Evolutionary conservation across 495 filamentous ascomycete species (phyloP).

Genomic region (Neurospora terricola): DNA sequence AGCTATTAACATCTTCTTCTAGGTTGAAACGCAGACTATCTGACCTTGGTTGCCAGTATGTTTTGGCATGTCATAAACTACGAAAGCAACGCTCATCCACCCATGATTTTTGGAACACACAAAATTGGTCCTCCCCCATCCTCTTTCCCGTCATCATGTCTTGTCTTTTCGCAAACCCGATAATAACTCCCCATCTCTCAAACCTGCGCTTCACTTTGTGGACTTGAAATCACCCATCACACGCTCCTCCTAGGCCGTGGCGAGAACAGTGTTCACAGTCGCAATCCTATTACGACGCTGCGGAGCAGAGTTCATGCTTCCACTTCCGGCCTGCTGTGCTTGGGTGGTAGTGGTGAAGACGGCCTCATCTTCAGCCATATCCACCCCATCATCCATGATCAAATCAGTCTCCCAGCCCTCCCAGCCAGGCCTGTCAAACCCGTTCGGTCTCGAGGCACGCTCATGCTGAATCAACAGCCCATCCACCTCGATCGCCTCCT

Average conservation of each 20-base stretch:
- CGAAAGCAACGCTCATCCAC: background rate
- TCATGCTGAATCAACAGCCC: constrained; percentile 44
- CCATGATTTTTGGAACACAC: background rate
- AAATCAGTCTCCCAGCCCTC: constrained; percentile 38
- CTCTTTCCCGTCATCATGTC: background rate
- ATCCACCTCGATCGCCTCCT: constrained; percentile 40
- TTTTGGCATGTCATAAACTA: background rate
- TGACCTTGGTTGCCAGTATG: background rate
- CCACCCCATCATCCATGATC: background rate
- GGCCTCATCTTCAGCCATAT: constrained; percentile 8
- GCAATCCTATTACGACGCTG: background rate
- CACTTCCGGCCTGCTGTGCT: background rate
- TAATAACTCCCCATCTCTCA: background rate
- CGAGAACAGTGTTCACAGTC: background rate
- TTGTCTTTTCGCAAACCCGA: background rate
- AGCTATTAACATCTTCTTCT: background rate
- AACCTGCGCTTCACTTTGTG: background rate
- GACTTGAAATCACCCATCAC: background rate
- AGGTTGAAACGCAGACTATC: background rate
- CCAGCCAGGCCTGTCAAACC: constrained; percentile 44
- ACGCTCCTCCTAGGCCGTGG: background rate
- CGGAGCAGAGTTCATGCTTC: background rate
- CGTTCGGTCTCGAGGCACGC: constrained; percentile 47
- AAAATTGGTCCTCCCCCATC: background rate
- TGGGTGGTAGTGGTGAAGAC: background rate